Evolutionary conservation across 2,329 filamentous ascomycete species (phyloP), one percentile per base, ranked within the genome.

Genomic region (Trichothecium roseum): DNA sequence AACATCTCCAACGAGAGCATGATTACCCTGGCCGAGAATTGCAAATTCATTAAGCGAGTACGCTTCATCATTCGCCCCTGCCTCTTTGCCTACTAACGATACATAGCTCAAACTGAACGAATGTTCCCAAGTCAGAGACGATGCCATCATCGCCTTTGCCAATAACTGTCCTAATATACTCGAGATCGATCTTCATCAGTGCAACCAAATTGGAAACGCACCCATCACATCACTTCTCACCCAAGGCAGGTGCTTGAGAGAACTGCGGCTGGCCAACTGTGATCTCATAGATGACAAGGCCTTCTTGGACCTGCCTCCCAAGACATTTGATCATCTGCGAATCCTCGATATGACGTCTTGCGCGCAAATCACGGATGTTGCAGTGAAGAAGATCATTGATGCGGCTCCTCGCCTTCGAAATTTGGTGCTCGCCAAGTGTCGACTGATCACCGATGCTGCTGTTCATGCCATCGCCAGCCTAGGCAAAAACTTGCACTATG

Each of bases 311-410:
- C 69, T 96, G 2, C 82, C 86, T 0, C 57, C 68, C 2, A 70
- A 74, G 39, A 74, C 69, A 0, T 94, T 87, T 54, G 89, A 96
- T 41, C 84, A 87, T 44, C 72, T 98, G 30, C 81, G 91, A 17
- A 96, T 96, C 38, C 72, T 98, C 29, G 91, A 98, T 52, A 69
- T 98, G 15, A 96, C 91, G 1, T 91, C 85, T 16, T 96, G 89
- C 57, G 68, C 74, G 28, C 78, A 82, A 40, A 65, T 98, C 39
- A 86, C 84, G 22, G 91, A 98, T 54, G 78, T 81, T 29, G 84
- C 87, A 10, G 83, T 98, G 3, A 80, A 87, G 50, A 87, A 79
- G 53, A 94, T 98, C 43, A 84, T 96, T 37, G 73, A 78, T 13
- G 78, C 81, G 3, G 88, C 91, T 4, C 91, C 91, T 5, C 79